A percentile compares a stretch with the other conserved stretches of the same genome.
phyloP scores from a whole-genome alignment of 1,284 basidiomycete genomes.

The Meripilus lineatus region DNA sequence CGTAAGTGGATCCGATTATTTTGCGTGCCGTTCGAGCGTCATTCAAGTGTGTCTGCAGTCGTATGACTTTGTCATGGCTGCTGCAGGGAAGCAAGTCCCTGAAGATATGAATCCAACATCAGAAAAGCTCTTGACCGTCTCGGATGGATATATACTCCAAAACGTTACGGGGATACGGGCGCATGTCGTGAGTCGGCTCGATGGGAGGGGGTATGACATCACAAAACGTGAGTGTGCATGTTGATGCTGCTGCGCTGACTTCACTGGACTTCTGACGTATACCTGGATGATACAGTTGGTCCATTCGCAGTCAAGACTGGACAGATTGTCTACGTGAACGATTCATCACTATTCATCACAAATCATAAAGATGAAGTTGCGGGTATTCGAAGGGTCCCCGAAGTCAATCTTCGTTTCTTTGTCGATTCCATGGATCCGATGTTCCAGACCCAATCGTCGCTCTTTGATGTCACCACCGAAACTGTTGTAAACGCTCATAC shows the following conservation, averaged over 20 bases:
- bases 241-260: background rate
- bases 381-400: conserved; percentile 31
- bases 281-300: conserved; percentile 52
- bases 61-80: conserved; percentile 76
- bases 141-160: conserved; percentile 71
- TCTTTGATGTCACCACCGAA: conserved; percentile 34
- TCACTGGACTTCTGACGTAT: background rate
- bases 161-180: conserved; percentile 76
- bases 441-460: conserved; percentile 31
- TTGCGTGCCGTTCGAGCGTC: background rate
- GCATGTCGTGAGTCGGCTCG: conserved; percentile 72
- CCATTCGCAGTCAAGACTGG: conserved; percentile 77
- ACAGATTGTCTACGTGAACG: conserved; percentile 78
- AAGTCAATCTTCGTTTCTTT: conserved; percentile 57
- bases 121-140: conserved; percentile 56
- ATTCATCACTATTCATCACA: conserved; percentile 50
- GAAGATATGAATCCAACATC: conserved; percentile 70
- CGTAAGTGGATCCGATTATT: conserved; percentile 40
- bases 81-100: conserved; percentile 46
- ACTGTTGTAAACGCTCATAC: conserved; percentile 55
- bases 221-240: conserved; percentile 37
- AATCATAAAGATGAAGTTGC: conserved; percentile 18
- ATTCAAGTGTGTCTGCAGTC: conserved; percentile 36
- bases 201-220: conserved; percentile 84
- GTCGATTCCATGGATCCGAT: conserved; percentile 44